Percentiles rank a stretch among this genome's conserved stretches.
phyloP scores from a whole-genome alignment of 2,329 filamentous ascomycete genomes.

The Aspergillus jensenii region DNA sequence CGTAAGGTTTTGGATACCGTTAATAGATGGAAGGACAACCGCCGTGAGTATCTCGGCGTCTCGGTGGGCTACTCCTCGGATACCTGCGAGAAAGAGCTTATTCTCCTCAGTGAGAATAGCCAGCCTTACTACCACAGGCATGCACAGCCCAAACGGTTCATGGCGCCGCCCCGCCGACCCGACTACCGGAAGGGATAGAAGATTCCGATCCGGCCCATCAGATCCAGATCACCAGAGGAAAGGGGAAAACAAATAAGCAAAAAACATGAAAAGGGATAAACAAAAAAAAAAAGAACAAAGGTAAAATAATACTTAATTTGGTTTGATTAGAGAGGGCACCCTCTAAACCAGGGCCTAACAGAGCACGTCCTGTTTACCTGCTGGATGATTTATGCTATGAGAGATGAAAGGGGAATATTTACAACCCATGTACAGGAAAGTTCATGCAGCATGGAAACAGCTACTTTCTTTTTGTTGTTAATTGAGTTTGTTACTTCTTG shows the following conservation, averaged over 20 bases:
- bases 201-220: neutral
- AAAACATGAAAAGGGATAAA: neutral
- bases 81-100: slow-evolving; percentile 41
- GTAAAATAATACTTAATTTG: neutral
- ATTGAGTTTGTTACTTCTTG: neutral
- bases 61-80: slow-evolving; percentile 40
- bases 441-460: neutral
- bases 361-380: too few species aligned
- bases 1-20: slow-evolving; percentile 36
- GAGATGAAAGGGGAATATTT: neutral
- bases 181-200: neutral
- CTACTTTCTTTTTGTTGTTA: neutral
- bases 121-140: neutral
- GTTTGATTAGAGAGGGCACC: too few species aligned
- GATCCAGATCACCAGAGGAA: neutral
- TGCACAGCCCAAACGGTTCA: neutral
- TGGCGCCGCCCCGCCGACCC: neutral
- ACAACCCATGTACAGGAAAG: neutral
- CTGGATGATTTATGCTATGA: neutral
- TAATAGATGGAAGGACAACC: slow-evolving; percentile 25
- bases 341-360: too few species aligned
- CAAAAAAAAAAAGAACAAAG: neutral
- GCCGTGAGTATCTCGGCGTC: slow-evolving; percentile 32
- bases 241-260: neutral
- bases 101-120: slow-evolving; percentile 23